Evolutionary conservation across 352 stramenopile species (phyloP).

Genomic region (Phytophthora meadii): DNA sequence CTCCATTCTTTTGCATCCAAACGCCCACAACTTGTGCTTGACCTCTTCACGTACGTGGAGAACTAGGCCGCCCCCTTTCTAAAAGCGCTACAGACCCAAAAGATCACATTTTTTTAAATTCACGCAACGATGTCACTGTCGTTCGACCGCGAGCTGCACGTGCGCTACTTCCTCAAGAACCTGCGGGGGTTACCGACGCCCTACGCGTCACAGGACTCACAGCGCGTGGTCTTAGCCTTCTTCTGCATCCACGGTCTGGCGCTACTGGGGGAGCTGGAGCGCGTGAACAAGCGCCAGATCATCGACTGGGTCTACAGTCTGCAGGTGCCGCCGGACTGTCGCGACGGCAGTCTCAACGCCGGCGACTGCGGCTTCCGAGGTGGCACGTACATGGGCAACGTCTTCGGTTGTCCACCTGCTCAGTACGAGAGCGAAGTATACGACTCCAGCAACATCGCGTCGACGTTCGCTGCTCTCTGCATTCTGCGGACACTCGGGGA

Average conservation of each 20-base stretch:
- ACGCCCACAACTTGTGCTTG: neutral
- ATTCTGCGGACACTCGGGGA: constrained; percentile 89
- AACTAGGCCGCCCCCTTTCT: neutral
- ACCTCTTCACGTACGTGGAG: no score
- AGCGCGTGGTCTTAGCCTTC: constrained; percentile 86
- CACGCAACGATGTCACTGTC: constrained; percentile 17
- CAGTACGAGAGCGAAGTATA: constrained; percentile 78
- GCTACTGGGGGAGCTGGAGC: constrained; percentile 79
- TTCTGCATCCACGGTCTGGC: constrained; percentile 88
- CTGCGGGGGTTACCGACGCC: constrained; percentile 68
- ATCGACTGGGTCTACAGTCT: constrained; percentile 90
- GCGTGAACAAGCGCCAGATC: constrained; percentile 70
- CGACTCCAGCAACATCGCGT: constrained; percentile 87
- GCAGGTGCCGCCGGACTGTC: constrained; percentile 76
- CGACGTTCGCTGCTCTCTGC: constrained; percentile 84
- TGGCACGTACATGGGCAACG: constrained; percentile 68
- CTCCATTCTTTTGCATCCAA: constrained; percentile 25
- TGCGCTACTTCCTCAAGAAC: constrained; percentile 85
- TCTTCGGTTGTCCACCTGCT: constrained; percentile 49
- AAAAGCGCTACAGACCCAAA: constrained; percentile 13
- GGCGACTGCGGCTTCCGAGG: constrained; percentile 82
- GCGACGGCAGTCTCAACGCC: constrained; percentile 69
- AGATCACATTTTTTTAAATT: constrained; percentile 23
- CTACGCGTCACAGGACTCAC: constrained; percentile 83
- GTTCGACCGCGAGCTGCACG: constrained; percentile 81